Evolutionary conservation across 1,139 yeast species (phyloP).

Genomic region (Blastobotrys persicus): DNA sequence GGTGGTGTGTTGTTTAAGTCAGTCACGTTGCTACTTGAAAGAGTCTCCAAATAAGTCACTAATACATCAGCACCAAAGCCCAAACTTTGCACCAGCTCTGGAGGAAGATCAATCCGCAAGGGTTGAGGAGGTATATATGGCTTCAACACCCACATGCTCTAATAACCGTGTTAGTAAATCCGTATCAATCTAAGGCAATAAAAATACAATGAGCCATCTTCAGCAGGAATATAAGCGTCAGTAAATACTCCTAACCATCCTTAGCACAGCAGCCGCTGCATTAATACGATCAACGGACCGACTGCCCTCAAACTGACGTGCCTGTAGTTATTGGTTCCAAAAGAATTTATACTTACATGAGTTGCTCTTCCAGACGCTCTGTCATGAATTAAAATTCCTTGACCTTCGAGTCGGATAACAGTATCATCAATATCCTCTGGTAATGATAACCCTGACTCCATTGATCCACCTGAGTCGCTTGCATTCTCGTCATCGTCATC

Average conservation of each 20-base stretch:
- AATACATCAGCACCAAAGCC: constrained; percentile 90
- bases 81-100: constrained; percentile 60
- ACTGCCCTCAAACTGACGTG: too few species aligned
- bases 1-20: constrained; percentile 67
- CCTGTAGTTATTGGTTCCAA: too few species aligned
- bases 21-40: constrained; percentile 59
- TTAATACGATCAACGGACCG: too few species aligned
- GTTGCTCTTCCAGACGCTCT: constrained; percentile 57
- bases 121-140: constrained; percentile 65
- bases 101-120: constrained; percentile 64
- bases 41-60: constrained; percentile 63
- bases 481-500: constrained; percentile 3
- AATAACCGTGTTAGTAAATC: neutral
- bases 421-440: constrained; percentile 14
- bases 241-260: too few species aligned
- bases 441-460: constrained; percentile 20
- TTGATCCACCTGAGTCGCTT: constrained; percentile 5
- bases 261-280: too few species aligned
- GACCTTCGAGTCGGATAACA: constrained; percentile 77
- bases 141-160: constrained; percentile 87
- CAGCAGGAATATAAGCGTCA: neutral
- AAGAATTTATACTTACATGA: constrained; percentile 41
- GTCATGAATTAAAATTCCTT: constrained; percentile 87
- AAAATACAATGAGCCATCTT: too few species aligned
- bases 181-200: neutral